Base-by-base conservation (phyloP, 225 moss, liverwort and hornwort genomes). In the Bryoerythrophyllum caledonicum region DNA sequence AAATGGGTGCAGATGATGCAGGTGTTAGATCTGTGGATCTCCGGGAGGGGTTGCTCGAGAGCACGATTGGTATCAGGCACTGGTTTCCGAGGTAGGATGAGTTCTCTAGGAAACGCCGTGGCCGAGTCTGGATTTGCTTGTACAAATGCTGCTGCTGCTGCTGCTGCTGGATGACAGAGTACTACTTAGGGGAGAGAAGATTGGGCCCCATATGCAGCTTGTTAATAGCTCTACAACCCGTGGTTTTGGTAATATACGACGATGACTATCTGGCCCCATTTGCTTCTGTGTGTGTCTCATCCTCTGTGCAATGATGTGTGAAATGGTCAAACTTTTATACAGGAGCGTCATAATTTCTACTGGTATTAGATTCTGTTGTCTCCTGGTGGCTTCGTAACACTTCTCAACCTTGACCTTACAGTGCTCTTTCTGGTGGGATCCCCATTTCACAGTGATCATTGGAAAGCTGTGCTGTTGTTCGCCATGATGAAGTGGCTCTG, bases 151-250 rank as follows among this genome's bases (percentile, higher is more conserved):
- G 51, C 15, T n/a, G n/a, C n/a, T n/a, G n/a, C n/a, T n/a, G n/a
- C n/a, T n/a, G n/a, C n/a, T n/a, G n/a, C n/a, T n/a, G n/a, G n/a
- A n/a, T n/a, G n/a, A n/a, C n/a, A n/a, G n/a, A n/a, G n/a, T n/a
- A 38, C 9, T 38, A 38, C 10, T 38, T 62, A 32, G 62, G 35
- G 34, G 35, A 13, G 24, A 51, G 6, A 37, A 49, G 73, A 52
- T 25, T 63, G 73, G 63, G n/a, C n/a, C n/a, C n/a, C 51, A 51
- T 6, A 62, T 61, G 62, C 51, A 24, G 25, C 73, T 73, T 73
- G 63, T 73, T 62, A 24, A 62, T 62, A 49, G 24, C 62, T 62
- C 73, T 23, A 73, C 34, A 62, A 73, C 62, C 48, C 49, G 11
- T 62, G 48, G 62, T 61, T 73, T 49, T 73, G 62, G 62, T 49